Percentiles rank a stretch among this genome's conserved stretches.
Conservation (phyloP, 495 filamentous ascomycete genomes). For the Penicillium argentinense region DNA sequence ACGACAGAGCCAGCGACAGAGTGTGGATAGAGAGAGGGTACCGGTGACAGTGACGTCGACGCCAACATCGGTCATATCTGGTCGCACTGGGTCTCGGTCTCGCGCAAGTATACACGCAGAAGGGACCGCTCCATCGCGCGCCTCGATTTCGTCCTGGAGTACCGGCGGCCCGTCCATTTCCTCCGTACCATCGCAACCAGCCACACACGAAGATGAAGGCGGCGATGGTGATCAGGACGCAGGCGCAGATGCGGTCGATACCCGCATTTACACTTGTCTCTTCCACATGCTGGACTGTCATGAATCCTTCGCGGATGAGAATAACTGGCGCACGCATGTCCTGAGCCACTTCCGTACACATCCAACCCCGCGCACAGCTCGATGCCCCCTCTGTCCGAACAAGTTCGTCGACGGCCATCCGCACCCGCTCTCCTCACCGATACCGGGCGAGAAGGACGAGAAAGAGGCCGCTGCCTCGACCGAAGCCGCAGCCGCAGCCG, state of each 20-base stretch:
- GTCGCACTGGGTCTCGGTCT: background rate
- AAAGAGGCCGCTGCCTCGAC: background rate
- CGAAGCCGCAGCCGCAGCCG: background rate
- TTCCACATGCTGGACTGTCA: slow-evolving; percentile 48
- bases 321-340: slow-evolving; percentile 43
- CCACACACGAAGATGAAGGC: background rate
- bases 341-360: slow-evolving; percentile 44
- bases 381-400: slow-evolving; percentile 41
- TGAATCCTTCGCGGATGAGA: slow-evolving; percentile 34
- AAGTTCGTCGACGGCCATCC: slow-evolving; percentile 31
- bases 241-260: background rate
- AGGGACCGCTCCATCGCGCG: slow-evolving; percentile 3
- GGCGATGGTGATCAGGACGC: background rate
- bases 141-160: slow-evolving; percentile 25
- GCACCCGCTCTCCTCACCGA: slow-evolving; percentile 2
- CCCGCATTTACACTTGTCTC: slow-evolving; percentile 35
- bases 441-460: background rate
- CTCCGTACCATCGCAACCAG: background rate
- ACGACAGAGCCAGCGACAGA: background rate
- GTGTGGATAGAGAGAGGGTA: background rate
- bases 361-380: slow-evolving; percentile 36
- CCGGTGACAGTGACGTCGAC: background rate
- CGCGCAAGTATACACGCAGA: background rate
- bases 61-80: too few relatives aligned
- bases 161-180: slow-evolving; percentile 12